These are phyloP conservation scores for Panellus pusillus DNA, from an alignment of 768 basidiomycete genomes.

Conservation along the genomic window DNA sequence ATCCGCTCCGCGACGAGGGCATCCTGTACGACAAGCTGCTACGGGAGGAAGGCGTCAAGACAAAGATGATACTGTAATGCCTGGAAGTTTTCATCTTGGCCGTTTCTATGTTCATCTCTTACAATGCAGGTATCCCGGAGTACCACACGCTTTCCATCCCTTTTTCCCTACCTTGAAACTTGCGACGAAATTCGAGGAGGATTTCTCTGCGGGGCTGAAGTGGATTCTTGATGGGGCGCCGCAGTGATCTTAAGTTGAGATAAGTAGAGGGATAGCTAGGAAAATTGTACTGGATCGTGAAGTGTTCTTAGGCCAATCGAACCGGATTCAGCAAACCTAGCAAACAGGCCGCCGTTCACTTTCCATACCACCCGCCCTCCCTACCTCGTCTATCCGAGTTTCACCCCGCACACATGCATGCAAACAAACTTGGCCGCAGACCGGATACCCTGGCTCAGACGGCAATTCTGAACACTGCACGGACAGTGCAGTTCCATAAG, in stretches of 20 bases:
- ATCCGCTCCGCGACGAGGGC: slow-evolving; percentile 15
- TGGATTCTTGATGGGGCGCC: slow-evolving; percentile 16
- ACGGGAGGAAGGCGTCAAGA: slow-evolving; percentile 12
- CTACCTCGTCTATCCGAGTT: too few relatives aligned
- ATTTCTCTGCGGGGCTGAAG: slow-evolving; percentile 8
- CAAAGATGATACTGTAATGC: slow-evolving; percentile 1
- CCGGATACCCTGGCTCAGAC: too few relatives aligned
- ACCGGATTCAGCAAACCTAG: too few relatives aligned
- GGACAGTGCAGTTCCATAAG: too few relatives aligned
- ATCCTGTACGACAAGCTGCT: slow-evolving; percentile 9
- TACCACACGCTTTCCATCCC: slow-evolving; percentile 17
- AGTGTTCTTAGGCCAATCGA: too few relatives aligned
- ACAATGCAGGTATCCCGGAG: slow-evolving; percentile 11
- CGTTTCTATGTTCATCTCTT: not conserved
- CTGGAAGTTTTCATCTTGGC: not conserved
- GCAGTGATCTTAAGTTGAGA: not conserved
- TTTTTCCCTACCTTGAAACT: not conserved
- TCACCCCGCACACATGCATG: too few relatives aligned
- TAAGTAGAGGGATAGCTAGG: too few relatives aligned
- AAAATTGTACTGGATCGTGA: too few relatives aligned
- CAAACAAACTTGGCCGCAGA: too few relatives aligned
- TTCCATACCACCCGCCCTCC: too few relatives aligned
- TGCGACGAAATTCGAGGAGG: slow-evolving; percentile 4
- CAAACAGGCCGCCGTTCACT: too few relatives aligned
- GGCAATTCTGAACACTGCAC: too few relatives aligned